Base-by-base conservation (phyloP, 306 rosid genomes). In the Quercus parvula region DNA sequence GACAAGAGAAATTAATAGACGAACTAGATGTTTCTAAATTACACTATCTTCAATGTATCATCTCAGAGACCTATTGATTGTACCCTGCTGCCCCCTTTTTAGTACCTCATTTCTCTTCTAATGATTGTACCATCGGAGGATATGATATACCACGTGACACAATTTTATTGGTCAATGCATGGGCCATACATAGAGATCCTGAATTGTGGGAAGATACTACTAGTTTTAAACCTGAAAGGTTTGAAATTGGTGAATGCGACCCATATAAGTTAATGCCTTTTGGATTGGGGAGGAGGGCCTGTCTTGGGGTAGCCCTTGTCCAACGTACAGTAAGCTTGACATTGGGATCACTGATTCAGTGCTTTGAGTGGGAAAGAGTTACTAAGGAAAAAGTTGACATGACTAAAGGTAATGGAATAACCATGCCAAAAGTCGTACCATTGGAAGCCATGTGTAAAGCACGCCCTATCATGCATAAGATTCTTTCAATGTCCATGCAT, bases 121-220 rank as follows among this genome's bases (percentile, higher is more conserved):
- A 24, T 20, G 66, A 59, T 17, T 59, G 28, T 58, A 20, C 64
- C 14, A 58, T 58, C 5, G 17, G 5, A 58, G 64, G 64, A 58
- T 58, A 58, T 10, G 30, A 58, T 22, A 25, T 58, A 22, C 64
- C 64, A 12, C 10, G 64, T 10, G 24, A 22, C 30, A 22, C 64
- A 0, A 86, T 86, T 0, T 4, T 86, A 7, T 51, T 82, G 62
- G 71, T 80, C 31, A 86, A 86, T 20, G 84, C 78, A 14, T 86
- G 84, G 84, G 86, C 86, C 30, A 33, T 86, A 19, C 89, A 86
- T 6, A 79, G 86, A 70, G 86, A 86, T 14, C 89, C 81, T 2
- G 38, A 8, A 2, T 8, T 61, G 5, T 86, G 86, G 89, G 86
- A 73, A 84, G 82, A 82, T 59, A 77, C 58, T 15, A 18, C 22